A percentile compares a stretch with the other conserved stretches of the same genome.
These are phyloP conservation scores for Heterobasidion annosum DNA, from an alignment of 1,284 basidiomycete genomes.

Conservation along the genomic window DNA sequence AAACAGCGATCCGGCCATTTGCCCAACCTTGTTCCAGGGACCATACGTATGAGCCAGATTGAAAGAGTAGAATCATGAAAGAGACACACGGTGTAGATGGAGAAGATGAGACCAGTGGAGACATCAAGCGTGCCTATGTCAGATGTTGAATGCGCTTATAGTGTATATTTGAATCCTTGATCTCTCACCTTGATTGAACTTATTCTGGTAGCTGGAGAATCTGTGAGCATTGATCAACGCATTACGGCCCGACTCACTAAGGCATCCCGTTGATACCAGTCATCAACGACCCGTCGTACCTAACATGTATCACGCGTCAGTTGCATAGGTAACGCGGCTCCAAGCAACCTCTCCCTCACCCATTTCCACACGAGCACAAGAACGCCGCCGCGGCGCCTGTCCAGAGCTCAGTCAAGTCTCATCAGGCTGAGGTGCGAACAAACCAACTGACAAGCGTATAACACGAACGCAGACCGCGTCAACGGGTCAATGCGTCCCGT, in stretches of 20 bases:
- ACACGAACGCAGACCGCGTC: conserved; percentile 8
- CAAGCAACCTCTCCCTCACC: neutral
- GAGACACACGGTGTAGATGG: conserved; percentile 11
- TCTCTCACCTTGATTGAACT: conserved; percentile 2
- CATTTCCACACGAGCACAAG: conserved; percentile 11
- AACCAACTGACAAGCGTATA: conserved; percentile 9
- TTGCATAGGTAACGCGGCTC: neutral
- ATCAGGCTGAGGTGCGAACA: neutral
- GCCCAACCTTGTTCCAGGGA: conserved; percentile 7
- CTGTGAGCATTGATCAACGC: neutral
- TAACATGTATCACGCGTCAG: neutral
- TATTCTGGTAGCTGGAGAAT: conserved; percentile 1
- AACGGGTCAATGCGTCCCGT: conserved; percentile 8
- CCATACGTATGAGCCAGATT: neutral
- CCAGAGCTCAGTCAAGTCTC: neutral
- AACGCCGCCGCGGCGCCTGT: conserved; percentile 10
- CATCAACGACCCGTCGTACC: conserved; percentile 10
- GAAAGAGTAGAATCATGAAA: neutral
- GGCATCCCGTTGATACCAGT: conserved; percentile 13
- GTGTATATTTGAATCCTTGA: neutral
- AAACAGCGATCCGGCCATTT: conserved; percentile 16
- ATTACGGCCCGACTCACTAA: neutral
- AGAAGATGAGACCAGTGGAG: conserved; percentile 15
- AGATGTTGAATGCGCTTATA: neutral
- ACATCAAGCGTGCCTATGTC: conserved; percentile 8